Evolutionary conservation across 495 filamentous ascomycete genomes (phyloP).

Genomic region (Aspergillus ostianus): DNA sequence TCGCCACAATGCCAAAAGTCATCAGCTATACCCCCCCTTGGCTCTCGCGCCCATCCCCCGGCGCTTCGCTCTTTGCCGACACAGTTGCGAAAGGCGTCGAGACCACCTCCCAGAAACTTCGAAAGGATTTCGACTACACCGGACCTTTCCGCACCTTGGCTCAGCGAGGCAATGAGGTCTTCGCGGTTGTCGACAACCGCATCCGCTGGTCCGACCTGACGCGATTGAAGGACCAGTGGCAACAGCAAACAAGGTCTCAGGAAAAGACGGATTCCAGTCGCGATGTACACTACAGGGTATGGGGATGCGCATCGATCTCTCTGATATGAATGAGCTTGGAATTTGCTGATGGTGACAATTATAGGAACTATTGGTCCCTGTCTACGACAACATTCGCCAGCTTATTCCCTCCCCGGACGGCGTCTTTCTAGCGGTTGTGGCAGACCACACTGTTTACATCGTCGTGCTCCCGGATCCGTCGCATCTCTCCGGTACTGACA

Average conservation of each 20-base stretch:
- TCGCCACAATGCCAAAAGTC: constrained; percentile 68
- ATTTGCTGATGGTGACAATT: constrained; percentile 11
- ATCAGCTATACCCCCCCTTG: constrained; percentile 78
- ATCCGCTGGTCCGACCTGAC: constrained; percentile 82
- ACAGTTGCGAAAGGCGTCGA: constrained; percentile 32
- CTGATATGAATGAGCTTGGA: not conserved
- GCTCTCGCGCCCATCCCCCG: constrained; percentile 73
- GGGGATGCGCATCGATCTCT: constrained; percentile 1
- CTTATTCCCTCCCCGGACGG: constrained; percentile 77
- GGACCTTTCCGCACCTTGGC: constrained; percentile 70
- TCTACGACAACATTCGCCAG: constrained; percentile 74
- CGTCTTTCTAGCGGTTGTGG: constrained; percentile 77
- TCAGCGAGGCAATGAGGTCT: constrained; percentile 72
- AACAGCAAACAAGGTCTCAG: constrained; percentile 39
- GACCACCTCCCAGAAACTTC: constrained; percentile 30
- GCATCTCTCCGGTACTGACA: constrained; percentile 64
- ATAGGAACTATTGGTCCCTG: constrained; percentile 67
- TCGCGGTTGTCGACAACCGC: constrained; percentile 79
- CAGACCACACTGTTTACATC: constrained; percentile 80
- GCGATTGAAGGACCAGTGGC: constrained; percentile 70
- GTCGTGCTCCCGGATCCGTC: constrained; percentile 72
- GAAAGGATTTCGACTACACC: constrained; percentile 36
- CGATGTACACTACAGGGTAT: constrained; percentile 36
- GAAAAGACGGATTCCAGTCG: constrained; percentile 22
- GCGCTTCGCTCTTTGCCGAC: constrained; percentile 66